These are phyloP conservation scores for Talaromyces adpressus DNA, from an alignment of 495 filamentous ascomycete genomes.

Conservation along the genomic window DNA sequence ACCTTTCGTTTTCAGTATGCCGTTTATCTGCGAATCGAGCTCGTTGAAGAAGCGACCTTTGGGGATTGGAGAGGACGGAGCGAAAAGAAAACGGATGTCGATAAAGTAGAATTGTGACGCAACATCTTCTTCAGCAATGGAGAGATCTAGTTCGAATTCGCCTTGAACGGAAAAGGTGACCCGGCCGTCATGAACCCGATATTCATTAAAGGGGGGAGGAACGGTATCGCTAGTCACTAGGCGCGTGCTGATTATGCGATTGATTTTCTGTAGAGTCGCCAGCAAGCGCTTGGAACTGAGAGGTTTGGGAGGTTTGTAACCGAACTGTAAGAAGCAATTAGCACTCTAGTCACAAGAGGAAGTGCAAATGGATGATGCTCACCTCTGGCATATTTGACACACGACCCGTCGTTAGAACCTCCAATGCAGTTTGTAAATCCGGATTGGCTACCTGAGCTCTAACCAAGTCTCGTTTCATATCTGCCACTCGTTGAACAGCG, in stretches of 20 bases:
- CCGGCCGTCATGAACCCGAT: constrained; percentile 67
- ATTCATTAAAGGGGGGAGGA: constrained; percentile 65
- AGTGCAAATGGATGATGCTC: constrained; percentile 18
- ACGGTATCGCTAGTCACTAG: constrained; percentile 70
- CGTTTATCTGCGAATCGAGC: constrained; percentile 66
- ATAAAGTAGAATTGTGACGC: constrained; percentile 84
- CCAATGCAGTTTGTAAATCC: constrained; percentile 81
- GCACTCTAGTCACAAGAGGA: constrained; percentile 10
- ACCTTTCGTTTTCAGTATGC: constrained; percentile 54
- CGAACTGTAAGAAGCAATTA: constrained; percentile 40
- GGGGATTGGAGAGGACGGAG: constrained; percentile 56
- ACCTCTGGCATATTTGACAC: constrained; percentile 73
- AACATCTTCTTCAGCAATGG: constrained; percentile 73
- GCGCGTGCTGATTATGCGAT: constrained; percentile 73
- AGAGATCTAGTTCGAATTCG: constrained; percentile 91
- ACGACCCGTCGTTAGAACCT: constrained; percentile 69
- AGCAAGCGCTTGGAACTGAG: constrained; percentile 59
- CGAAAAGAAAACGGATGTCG: constrained; percentile 79
- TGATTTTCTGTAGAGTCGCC: constrained; percentile 67
- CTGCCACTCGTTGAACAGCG: constrained; percentile 53
- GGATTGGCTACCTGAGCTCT: constrained; percentile 69
- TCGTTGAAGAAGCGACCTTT: constrained; percentile 48
- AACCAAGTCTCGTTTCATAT: constrained; percentile 61
- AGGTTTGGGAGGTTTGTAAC: constrained; percentile 69
- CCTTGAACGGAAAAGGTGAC: constrained; percentile 75